Base-by-base conservation (phyloP, 306 rosid species). In the Cucurbita argyrosperma region DNA sequence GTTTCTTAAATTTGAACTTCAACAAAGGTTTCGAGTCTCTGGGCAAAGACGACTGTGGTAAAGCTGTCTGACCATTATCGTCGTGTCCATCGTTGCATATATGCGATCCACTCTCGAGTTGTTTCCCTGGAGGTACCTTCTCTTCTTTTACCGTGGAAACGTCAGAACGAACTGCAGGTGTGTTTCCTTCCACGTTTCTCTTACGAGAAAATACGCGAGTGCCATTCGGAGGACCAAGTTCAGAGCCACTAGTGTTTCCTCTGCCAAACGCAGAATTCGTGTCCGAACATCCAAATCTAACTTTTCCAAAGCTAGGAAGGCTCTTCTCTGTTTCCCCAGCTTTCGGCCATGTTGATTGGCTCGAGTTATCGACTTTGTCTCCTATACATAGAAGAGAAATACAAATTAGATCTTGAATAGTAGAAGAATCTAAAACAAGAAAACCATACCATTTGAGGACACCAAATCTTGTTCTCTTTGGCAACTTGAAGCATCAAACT, bases 401-500 rank as follows among this genome's bases (percentile, higher is more conserved):
- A 42, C 13, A 8, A 74, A 42, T 68, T 38, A 43, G 30, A 45
- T 58, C 18, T 58, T 15, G 5, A 52, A 52, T 16, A 72, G 43
- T 55, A 40, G 54, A 38, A 40, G 54, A 38, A 56, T 56, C 7
- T 56, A 73, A 56, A 73, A 54, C 14, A n/a, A 57, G 38, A 14
- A 54, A 72, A 49, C 35, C 78, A 77, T 80, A 94, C 99, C 99
- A 66, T 84, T 94, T 50, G 84, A 66, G 35, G 83, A 50, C 71
- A 78, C 74, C 74, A 82, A 61, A 75, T 88, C 91, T 79, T 84
- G 92, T 65, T 88, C 96, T 79, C 86, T 87, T 83, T 87, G 97
- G 84, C 85, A 84, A 74, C 96, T 84, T 78, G 96, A 90, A 81
- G 92, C 83, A 81, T 94, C 99, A 64, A 96, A 91, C 71, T 83